These are phyloP conservation scores for Fusarium subtropicale DNA, from an alignment of 2,329 filamentous ascomycete genomes.

Conservation along the genomic window DNA sequence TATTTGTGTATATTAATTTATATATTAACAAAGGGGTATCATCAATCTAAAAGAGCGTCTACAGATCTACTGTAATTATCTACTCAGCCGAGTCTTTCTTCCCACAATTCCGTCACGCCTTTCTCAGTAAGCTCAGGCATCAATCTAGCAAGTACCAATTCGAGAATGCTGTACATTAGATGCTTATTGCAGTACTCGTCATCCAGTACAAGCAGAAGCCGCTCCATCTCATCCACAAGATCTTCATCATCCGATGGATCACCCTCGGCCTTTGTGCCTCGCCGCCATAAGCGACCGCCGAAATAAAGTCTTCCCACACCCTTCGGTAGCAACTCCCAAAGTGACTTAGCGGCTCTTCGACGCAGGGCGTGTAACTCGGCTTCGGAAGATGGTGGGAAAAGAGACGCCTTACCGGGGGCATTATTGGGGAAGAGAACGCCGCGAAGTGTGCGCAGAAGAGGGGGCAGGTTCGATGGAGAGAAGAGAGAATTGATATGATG, in stretches of 20 bases:
- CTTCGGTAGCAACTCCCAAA: slow-evolving; percentile 62
- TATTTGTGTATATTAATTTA: not conserved
- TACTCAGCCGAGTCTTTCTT: slow-evolving; percentile 69
- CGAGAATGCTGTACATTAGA: slow-evolving; percentile 83
- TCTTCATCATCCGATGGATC: slow-evolving; percentile 51
- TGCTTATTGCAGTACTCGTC: slow-evolving; percentile 95
- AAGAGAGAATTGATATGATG: slow-evolving; percentile 69
- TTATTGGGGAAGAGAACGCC: slow-evolving; percentile 89
- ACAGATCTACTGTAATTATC: slow-evolving; percentile 8
- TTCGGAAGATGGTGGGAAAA: slow-evolving; percentile 69
- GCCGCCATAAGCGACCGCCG: slow-evolving; percentile 53
- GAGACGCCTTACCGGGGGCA: slow-evolving; percentile 72
- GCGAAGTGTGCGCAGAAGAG: slow-evolving; percentile 76
- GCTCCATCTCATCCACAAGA: slow-evolving; percentile 69
- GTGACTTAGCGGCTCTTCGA: slow-evolving; percentile 72
- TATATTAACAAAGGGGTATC: slow-evolving; percentile 41
- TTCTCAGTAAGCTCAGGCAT: slow-evolving; percentile 85
- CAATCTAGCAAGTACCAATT: slow-evolving; percentile 82
- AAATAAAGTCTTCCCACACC: slow-evolving; percentile 64
- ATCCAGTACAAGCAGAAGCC: slow-evolving; percentile 78
- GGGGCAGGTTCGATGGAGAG: slow-evolving; percentile 72
- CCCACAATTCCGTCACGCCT: slow-evolving; percentile 77
- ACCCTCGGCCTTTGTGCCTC: slow-evolving; percentile 38
- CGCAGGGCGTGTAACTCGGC: slow-evolving; percentile 71
- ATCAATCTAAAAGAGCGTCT: slow-evolving; percentile 26